Conservation (phyloP, 768 basidiomycete species). For the Tulasnella sp. region DNA sequence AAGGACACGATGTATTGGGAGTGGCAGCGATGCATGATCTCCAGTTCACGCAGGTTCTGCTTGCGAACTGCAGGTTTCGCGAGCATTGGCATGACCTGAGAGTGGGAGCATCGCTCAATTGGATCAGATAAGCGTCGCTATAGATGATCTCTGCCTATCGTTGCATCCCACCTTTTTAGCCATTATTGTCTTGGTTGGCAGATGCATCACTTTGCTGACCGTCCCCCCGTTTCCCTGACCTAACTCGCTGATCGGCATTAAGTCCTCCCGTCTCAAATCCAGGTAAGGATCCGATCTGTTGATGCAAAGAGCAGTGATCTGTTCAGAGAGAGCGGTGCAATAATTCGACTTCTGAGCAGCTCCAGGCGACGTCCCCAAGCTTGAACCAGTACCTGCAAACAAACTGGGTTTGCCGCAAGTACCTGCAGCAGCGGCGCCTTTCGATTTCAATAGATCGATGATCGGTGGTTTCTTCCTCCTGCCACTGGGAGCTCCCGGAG, state of each 20-base stretch:
- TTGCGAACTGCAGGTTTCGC: conserved; percentile 93
- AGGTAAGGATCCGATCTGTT: conserved; percentile 65
- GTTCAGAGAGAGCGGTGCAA: conserved; percentile 68
- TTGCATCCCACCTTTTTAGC: conserved; percentile 93
- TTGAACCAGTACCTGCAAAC: background rate
- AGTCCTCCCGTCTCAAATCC: conserved; percentile 78
- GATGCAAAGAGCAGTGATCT: conserved; percentile 76
- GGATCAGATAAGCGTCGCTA: no score
- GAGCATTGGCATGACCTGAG: conserved; percentile 89
- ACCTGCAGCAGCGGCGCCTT: conserved; percentile 23
- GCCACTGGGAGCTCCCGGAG: conserved; percentile 30
- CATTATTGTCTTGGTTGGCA: conserved; percentile 85
- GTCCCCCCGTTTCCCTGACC: conserved; percentile 97
- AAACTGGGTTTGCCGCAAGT: conserved; percentile 27
- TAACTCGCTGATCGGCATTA: conserved; percentile 81
- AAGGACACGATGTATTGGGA: conserved; percentile 93
- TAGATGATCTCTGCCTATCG: no score
- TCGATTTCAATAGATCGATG: conserved; percentile 31
- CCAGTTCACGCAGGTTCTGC: conserved; percentile 93
- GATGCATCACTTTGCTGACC: conserved; percentile 90
- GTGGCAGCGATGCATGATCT: conserved; percentile 97
- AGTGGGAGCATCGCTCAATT: background rate
- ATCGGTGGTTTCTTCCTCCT: conserved; percentile 27
- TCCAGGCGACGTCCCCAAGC: conserved; percentile 25
- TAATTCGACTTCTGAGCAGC: conserved; percentile 56